Evolutionary conservation across 805 yeast genomes (phyloP).

Genomic region (Saturnispora hagleri): DNA sequence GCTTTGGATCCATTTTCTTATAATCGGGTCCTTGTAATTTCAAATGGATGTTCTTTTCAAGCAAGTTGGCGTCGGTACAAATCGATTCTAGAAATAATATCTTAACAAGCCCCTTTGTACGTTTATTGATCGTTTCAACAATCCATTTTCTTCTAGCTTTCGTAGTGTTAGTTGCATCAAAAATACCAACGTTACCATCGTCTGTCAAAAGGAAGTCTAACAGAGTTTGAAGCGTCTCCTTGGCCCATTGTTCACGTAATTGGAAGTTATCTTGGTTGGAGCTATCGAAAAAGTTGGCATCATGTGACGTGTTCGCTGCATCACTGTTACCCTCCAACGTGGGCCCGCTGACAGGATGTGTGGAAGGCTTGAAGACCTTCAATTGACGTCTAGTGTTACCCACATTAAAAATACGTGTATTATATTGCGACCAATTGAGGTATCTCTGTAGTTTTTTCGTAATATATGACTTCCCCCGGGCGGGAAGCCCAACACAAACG

Average conservation of each 20-base stretch:
- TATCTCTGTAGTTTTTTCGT: constrained; percentile 55
- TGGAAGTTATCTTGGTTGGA: constrained; percentile 33
- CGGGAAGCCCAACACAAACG: constrained; percentile 70
- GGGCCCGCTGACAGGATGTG: constrained; percentile 30
- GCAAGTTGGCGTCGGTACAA: constrained; percentile 69
- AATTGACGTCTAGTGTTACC: constrained; percentile 62
- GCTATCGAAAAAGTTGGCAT: constrained; percentile 33
- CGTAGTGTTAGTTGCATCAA: constrained; percentile 54
- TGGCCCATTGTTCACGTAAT: constrained; percentile 44
- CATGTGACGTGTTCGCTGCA: constrained; percentile 26
- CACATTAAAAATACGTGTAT: constrained; percentile 61
- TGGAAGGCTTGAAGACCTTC: constrained; percentile 32
- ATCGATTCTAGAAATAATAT: constrained; percentile 58
- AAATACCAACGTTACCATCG: constrained; percentile 44
- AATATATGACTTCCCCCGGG: constrained; percentile 67
- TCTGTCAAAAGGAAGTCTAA: constrained; percentile 34
- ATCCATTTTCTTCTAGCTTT: constrained; percentile 34
- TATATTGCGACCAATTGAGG: constrained; percentile 51
- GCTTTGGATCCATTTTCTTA: constrained; percentile 68
- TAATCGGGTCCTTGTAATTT: constrained; percentile 93
- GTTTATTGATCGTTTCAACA: constrained; percentile 28
- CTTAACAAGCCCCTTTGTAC: constrained; percentile 28
- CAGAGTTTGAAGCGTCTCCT: constrained; percentile 38
- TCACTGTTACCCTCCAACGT: constrained; percentile 4
- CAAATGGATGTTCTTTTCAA: constrained; percentile 75